phyloP scores from a whole-genome alignment of 2,329 filamentous ascomycete genomes.

The Fusarium robinianum region DNA sequence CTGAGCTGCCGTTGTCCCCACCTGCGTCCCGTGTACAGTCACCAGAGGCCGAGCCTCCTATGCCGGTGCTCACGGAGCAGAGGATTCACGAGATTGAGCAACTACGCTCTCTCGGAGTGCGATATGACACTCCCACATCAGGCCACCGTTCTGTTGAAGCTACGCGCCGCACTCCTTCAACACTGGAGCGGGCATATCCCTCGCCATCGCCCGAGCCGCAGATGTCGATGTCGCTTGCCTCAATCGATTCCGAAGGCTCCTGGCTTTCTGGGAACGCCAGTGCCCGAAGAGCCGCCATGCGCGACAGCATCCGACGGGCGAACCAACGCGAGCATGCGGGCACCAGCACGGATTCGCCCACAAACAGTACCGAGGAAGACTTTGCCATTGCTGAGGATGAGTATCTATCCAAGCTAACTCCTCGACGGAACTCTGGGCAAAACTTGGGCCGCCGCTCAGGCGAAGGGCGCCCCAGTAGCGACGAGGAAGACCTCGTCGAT shows the following conservation, averaged over 20 bases:
- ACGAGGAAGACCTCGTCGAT: slow-evolving; percentile 55
- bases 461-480: slow-evolving; percentile 61
- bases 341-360: slow-evolving; percentile 47
- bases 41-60: slow-evolving; percentile 63
- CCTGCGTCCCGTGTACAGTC: slow-evolving; percentile 82
- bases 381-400: slow-evolving; percentile 69
- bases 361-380: slow-evolving; percentile 64
- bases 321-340: slow-evolving; percentile 36
- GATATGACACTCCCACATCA: slow-evolving; percentile 54
- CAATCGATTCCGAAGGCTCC: slow-evolving; percentile 92
- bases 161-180: slow-evolving; percentile 23
- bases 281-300: slow-evolving; percentile 53
- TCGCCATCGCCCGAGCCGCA: slow-evolving; percentile 60
- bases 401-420: slow-evolving; percentile 62
- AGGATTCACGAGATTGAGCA: slow-evolving; percentile 34
- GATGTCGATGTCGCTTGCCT: slow-evolving; percentile 85
- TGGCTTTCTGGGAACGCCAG: slow-evolving; percentile 83
- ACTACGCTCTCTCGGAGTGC: slow-evolving; percentile 35
- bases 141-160: slow-evolving; percentile 47
- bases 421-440: slow-evolving; percentile 33
- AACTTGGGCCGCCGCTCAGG: slow-evolving; percentile 50
- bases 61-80: slow-evolving; percentile 41
- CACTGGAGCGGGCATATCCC: slow-evolving; percentile 33
- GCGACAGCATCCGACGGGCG: slow-evolving; percentile 44
- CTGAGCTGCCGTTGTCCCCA: slow-evolving; percentile 83